Evolutionary conservation across 164 flowering plant genomes (phyloP).

Genomic region (Saururus chinensis): DNA sequence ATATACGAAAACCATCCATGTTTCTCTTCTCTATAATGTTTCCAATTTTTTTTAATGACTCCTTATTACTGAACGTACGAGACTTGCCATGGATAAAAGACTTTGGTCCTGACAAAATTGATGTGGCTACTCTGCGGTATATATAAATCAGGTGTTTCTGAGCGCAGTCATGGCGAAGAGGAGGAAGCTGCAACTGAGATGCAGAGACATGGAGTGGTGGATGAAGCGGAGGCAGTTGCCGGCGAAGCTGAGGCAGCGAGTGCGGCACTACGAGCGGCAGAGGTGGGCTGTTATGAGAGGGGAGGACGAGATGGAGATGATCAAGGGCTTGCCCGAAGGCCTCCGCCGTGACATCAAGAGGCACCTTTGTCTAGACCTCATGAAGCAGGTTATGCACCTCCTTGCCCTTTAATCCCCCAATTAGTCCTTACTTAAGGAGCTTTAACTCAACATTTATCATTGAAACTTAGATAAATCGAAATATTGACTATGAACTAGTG

Average conservation of each 20-base stretch:
- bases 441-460: no score
- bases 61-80: no score
- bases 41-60: no score
- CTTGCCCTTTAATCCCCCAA: no score
- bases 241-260: conserved; percentile 61
- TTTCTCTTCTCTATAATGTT: no score
- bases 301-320: conserved; percentile 81
- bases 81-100: neutral
- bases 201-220: conserved; percentile 97
- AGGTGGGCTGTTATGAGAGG: conserved; percentile 83
- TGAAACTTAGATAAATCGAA: no score
- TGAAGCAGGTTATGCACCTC: conserved; percentile 47
- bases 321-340: conserved; percentile 86
- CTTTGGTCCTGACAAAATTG: neutral
- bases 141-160: conserved; percentile 55
- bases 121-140: neutral
- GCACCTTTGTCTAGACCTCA: conserved; percentile 70
- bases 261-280: conserved; percentile 76
- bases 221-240: conserved; percentile 88
- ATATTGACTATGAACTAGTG: no score
- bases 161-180: conserved; percentile 88
- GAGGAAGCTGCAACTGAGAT: conserved; percentile 75
- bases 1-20: no score
- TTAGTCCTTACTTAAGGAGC: no score
- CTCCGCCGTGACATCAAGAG: conserved; percentile 91